Base-by-base conservation (phyloP, 164 flowering plant species). In the Aristolochia contorta region DNA sequence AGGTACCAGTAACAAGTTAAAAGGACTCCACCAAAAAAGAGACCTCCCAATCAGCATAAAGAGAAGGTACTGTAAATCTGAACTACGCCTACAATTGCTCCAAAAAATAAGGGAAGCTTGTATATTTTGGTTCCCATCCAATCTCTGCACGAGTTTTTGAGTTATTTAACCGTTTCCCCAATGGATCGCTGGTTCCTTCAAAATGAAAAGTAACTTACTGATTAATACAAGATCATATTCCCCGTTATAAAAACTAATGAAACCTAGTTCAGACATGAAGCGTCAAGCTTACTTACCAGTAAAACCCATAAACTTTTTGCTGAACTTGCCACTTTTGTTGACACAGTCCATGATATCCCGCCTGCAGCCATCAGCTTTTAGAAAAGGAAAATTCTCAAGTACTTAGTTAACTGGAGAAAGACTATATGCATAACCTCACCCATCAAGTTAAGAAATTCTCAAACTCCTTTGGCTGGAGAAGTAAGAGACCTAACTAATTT, bases 261-360 rank as follows among this genome's bases (percentile, higher is more conserved):
- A 13, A 2, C 43, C 13, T 21, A 19, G 49, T 10, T 46, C 45
- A 23, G 19, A n/a, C 16, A 18, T 45, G 27, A 10, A 33, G 41
- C 24, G 48, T 8, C 41, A 49, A 61, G 43, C 68, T 48, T 58
- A 47, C 68, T 48, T 58, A 47, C 80, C 80, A 60, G 75, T 71
- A 65, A 77, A 77, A 27, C 61, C 78, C 58, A 66, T 76, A 62
- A 93, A 90, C 69, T 78, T 88, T 72, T 79, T 77, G 57, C 68
- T 67, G 63, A 78, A 93, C 66, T 85, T 93, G 24, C 91, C 87
- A 70, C 96, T 90, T 71, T 65, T 77, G 37, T 61, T 58, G 24
- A 93, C 91, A 75, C 80, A 68, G 56, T 90, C 94, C 97, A 90
- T 93, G 12, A 93, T 37, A 72, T 81, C 84, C 63, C 80, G 89